These are phyloP conservation scores for Cercospora beticola DNA, from an alignment of 2,329 filamentous ascomycete genomes.

Conservation along the genomic window DNA sequence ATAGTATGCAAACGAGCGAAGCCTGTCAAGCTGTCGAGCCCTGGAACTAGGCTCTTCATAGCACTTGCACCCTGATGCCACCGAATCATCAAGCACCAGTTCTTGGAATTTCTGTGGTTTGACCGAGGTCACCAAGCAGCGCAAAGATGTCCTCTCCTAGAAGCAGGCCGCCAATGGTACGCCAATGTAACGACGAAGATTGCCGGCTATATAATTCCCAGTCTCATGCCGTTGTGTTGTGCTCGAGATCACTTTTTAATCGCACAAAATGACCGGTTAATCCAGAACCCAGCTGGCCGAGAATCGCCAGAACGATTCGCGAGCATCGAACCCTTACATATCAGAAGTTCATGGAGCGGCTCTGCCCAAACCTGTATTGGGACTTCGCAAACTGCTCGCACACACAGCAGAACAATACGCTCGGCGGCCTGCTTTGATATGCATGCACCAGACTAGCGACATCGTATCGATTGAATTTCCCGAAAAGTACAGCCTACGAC, in stretches of 20 bases:
- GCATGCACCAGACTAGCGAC: conserved; percentile 1
- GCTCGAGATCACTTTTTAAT: background rate
- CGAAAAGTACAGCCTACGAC: background rate
- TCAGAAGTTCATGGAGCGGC: conserved; percentile 7
- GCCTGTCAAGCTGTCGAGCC: background rate
- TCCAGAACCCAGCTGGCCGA: background rate
- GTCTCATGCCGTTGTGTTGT: background rate
- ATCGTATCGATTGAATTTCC: conserved; percentile 2
- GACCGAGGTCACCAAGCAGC: background rate
- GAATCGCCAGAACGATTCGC: background rate
- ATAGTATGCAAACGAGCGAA: background rate
- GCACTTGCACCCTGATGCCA: background rate
- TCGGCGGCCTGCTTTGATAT: background rate
- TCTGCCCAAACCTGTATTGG: background rate
- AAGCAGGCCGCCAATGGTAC: background rate
- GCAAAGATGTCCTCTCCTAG: background rate
- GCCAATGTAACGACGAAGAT: background rate
- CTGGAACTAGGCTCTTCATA: background rate
- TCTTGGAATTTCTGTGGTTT: background rate
- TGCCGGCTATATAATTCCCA: background rate
- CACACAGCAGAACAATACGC: conserved; percentile 1
- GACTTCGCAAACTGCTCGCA: conserved; percentile 1
- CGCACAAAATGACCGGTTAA: background rate
- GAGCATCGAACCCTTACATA: background rate
- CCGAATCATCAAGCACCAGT: background rate